Evolutionary conservation across 169 alveolate species (phyloP).

Genomic region (Babesia bovis): DNA sequence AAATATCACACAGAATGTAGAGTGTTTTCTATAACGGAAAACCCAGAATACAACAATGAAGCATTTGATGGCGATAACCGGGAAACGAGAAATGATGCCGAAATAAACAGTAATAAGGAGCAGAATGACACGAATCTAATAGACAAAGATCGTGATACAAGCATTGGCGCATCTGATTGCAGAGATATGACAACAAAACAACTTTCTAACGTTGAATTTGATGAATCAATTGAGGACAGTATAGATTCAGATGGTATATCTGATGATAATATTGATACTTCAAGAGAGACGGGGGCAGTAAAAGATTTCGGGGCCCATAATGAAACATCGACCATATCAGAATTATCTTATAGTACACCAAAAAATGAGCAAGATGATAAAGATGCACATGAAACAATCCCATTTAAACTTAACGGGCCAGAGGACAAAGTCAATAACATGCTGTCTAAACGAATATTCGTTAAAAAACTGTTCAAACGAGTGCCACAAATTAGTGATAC

Average conservation of each 20-base stretch:
- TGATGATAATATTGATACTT: not conserved
- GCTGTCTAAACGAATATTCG: slow-evolving; percentile 34
- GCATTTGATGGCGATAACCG: too few relatives aligned
- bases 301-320: too few relatives aligned
- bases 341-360: not conserved
- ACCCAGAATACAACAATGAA: not conserved
- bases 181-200: not conserved
- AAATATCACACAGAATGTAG: not conserved
- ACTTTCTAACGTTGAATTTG: slow-evolving; percentile 13
- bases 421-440: slow-evolving; percentile 1
- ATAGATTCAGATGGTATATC: slow-evolving; percentile 20
- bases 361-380: slow-evolving; percentile 7
- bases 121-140: too few relatives aligned
- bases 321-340: too few relatives aligned
- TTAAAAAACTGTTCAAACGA: slow-evolving; percentile 52
- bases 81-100: too few relatives aligned
- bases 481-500: slow-evolving; percentile 61
- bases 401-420: not conserved
- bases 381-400: not conserved
- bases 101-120: too few relatives aligned
- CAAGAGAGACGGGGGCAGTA: not conserved
- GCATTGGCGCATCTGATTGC: not conserved
- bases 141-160: too few relatives aligned
- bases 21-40: not conserved
- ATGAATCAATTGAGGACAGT: slow-evolving; percentile 1